Evolutionary conservation across 257 asterid species (phyloP), one percentile per base, ranked within the genome.

Genomic region (Solanum dulcamara): DNA sequence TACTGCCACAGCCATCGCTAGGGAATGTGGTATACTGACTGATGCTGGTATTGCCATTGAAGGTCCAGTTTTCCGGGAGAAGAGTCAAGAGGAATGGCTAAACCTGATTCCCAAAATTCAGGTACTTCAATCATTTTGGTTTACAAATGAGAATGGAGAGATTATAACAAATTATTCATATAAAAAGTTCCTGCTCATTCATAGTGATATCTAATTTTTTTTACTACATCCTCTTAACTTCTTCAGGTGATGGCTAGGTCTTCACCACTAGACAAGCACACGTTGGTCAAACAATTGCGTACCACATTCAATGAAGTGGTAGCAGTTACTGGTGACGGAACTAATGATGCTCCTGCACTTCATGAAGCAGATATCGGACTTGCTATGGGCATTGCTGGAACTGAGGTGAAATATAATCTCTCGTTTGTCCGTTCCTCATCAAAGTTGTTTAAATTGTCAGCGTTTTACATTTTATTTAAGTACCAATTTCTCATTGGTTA

Each of bases 351-450:
- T 74, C 99, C 99, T 80, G 99, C 99, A 14, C 98, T 96, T 87
- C 99, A 94, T 85, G 99, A 96, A 91, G 99, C 99, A 33, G 99
- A 96, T 87, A 96, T 94, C 79, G 98, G 99, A 85, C 97, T 96
- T 44, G 99, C 99, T 35, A 96, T 96, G 99, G 99, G 99, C 86
- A 96, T 96, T 84, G 93, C 99, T 14, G 98, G 99, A 87, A 96
- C 99, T 15, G 99, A 96, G 96, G 99, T 96, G 84, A 86, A 28
- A 18, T 4, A 79, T n/a, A 17, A 50, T 22, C 35, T 9, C 44
- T 82, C 30, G 2, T 46, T 46, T 26, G 82, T 77, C 35, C 60
- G 8, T 77, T 40, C 26, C 40, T 0, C 44, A 46, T 44, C 17
- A 48, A 9, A 77, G 60, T 44, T 77, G 14, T 44, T 32, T 42